Conservation (phyloP, 768 basidiomycete genomes). For the Serendipita sp. region DNA sequence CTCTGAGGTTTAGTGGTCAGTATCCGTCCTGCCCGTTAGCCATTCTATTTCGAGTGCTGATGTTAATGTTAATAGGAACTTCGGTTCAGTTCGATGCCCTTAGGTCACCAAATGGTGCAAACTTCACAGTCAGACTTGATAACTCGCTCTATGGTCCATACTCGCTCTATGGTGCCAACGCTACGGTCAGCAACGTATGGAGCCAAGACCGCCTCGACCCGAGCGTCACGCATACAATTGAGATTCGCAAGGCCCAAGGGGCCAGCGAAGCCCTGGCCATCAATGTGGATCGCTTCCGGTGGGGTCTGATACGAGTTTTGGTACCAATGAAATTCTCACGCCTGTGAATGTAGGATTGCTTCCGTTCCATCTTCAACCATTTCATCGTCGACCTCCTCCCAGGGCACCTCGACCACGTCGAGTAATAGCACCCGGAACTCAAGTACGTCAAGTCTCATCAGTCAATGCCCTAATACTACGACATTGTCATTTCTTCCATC, state of each 20-base stretch:
- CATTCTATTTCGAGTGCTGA: neutral
- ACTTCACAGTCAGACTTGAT: neutral
- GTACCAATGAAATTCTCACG: neutral
- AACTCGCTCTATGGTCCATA: neutral
- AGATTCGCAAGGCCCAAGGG: neutral
- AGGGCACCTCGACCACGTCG: neutral
- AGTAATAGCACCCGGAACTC: neutral
- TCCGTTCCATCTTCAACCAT: neutral
- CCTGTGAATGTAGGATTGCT: neutral
- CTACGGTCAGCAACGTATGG: slow-evolving; percentile 2
- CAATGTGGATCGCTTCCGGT: slow-evolving; percentile 1
- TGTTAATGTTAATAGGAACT: neutral
- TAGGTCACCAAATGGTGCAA: neutral
- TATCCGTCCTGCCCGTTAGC: neutral
- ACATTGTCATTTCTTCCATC: neutral
- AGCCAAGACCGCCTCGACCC: neutral
- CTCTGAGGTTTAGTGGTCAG: neutral
- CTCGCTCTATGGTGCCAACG: neutral
- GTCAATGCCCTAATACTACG: neutral
- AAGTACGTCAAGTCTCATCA: slow-evolving; percentile 1
- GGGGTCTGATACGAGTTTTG: neutral
- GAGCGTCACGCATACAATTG: neutral
- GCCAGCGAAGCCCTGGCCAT: neutral
- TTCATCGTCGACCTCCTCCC: neutral
- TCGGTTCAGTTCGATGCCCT: neutral